These are phyloP conservation scores for Yamadazyma diddensiae DNA, from an alignment of 1,139 yeast species.

Conservation along the genomic window DNA sequence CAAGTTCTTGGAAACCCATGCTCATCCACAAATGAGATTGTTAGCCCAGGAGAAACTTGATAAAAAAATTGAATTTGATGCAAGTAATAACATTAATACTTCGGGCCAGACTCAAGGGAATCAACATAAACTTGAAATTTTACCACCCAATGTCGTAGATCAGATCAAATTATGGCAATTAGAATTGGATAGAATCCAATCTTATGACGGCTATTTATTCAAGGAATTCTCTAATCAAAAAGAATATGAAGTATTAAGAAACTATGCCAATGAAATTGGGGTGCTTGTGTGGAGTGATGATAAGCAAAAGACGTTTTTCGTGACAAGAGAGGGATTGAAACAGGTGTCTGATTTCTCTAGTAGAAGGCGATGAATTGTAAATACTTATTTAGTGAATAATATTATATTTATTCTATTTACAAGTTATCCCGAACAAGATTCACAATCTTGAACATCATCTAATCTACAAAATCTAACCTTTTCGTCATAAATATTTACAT, in stretches of 20 bases:
- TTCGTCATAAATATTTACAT: conserved; percentile 30
- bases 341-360: conserved; percentile 87
- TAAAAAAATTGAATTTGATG: conserved; percentile 63
- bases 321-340: conserved; percentile 79
- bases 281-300: conserved; percentile 84
- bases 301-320: conserved; percentile 69
- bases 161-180: conserved; percentile 95
- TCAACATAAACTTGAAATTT: conserved; percentile 54
- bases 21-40: conserved; percentile 87
- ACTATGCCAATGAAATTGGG: conserved; percentile 88
- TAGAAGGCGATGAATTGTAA: conserved; percentile 33
- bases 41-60: conserved; percentile 66
- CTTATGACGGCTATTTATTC: conserved; percentile 84
- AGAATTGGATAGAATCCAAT: conserved; percentile 87
- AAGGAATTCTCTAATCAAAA: conserved; percentile 77
- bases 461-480: conserved; percentile 41
- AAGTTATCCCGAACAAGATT: conserved; percentile 43
- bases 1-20: conserved; percentile 84
- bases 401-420: background rate
- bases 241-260: conserved; percentile 70
- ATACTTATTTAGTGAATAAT: background rate
- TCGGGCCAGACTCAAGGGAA: conserved; percentile 36
- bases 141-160: conserved; percentile 95
- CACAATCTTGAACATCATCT: conserved; percentile 35
- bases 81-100: conserved; percentile 55